These are phyloP conservation scores for Salicornia ramosissima DNA, from an alignment of 148 eudicot genomes.

Conservation along the genomic window DNA sequence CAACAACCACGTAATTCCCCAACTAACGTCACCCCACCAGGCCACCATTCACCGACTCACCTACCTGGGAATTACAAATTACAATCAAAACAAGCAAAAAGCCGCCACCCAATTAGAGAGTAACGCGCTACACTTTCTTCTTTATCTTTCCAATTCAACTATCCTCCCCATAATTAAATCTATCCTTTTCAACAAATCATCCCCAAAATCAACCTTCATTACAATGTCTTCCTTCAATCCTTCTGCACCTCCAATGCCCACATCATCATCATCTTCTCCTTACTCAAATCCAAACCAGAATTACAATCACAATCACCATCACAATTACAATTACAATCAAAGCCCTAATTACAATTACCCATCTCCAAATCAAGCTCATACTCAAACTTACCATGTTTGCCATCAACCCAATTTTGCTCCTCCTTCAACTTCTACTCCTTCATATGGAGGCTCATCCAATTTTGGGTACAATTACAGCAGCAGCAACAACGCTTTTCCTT, in stretches of 20 bases:
- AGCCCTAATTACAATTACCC: slow-evolving; percentile 13
- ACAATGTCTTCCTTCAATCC: slow-evolving; percentile 31
- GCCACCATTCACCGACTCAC: too few species aligned
- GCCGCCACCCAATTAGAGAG: too few species aligned
- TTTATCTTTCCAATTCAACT: not conserved
- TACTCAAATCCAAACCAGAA: slow-evolving; percentile 1
- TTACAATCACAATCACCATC: not conserved
- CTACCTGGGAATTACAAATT: too few species aligned
- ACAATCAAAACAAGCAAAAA: too few species aligned
- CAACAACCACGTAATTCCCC: too few species aligned
- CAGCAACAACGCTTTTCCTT: slow-evolving; percentile 42
- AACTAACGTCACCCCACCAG: too few species aligned
- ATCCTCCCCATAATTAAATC: not conserved
- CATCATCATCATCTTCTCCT: slow-evolving; percentile 16
- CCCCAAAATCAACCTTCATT: not conserved
- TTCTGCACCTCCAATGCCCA: slow-evolving; percentile 55
- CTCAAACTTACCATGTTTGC: slow-evolving; percentile 17
- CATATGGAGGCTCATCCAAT: not conserved
- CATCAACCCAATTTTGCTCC: slow-evolving; percentile 14
- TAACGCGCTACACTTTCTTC: slow-evolving; percentile 8
- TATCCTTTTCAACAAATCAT: not conserved
- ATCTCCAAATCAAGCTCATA: slow-evolving; percentile 14
- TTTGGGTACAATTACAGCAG: slow-evolving; percentile 24
- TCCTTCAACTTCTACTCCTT: slow-evolving; percentile 1
- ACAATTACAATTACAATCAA: not conserved